phyloP scores from a whole-genome alignment of 305 asterid genomes.

The Euphrasia arctica region DNA sequence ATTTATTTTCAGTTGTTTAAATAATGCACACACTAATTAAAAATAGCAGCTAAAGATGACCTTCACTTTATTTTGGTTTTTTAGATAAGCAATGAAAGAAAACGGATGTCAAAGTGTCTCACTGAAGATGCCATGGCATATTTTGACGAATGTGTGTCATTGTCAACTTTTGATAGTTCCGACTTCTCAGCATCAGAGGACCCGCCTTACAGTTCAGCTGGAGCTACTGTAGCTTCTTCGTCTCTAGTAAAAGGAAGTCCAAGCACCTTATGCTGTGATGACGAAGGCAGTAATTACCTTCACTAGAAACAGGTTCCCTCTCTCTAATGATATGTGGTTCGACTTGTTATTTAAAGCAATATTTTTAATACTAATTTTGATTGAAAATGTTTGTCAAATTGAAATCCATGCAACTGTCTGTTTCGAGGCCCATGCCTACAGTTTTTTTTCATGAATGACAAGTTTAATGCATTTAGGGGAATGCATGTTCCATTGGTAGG shows the following conservation, averaged over 20 bases:
- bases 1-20: not conserved
- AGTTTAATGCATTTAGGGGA: too few relatives aligned
- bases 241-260: conserved; percentile 40
- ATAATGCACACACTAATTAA: not conserved
- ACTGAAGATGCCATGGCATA: conserved; percentile 88
- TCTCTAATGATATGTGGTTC: conserved; percentile 23
- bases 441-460: too few relatives aligned
- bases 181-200: conserved; percentile 97
- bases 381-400: conserved; percentile 2
- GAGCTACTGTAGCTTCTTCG: conserved; percentile 27
- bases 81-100: conserved; percentile 86
- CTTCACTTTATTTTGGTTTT: conserved; percentile 19
- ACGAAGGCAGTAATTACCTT: conserved; percentile 28
- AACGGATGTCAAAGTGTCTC: conserved; percentile 66
- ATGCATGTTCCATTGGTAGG: too few relatives aligned
- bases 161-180: conserved; percentile 93
- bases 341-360: not conserved
- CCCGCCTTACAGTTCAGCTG: conserved; percentile 43
- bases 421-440: too few relatives aligned
- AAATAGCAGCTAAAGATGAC: conserved; percentile 21
- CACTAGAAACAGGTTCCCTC: conserved; percentile 47
- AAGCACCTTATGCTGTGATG: conserved; percentile 29
- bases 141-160: conserved; percentile 89
- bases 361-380: conserved; percentile 13
- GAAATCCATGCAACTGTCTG: not conserved